Evolutionary conservation across 2,329 filamentous ascomycete species (phyloP).

Genomic region (Venturiaceae sp.): DNA sequence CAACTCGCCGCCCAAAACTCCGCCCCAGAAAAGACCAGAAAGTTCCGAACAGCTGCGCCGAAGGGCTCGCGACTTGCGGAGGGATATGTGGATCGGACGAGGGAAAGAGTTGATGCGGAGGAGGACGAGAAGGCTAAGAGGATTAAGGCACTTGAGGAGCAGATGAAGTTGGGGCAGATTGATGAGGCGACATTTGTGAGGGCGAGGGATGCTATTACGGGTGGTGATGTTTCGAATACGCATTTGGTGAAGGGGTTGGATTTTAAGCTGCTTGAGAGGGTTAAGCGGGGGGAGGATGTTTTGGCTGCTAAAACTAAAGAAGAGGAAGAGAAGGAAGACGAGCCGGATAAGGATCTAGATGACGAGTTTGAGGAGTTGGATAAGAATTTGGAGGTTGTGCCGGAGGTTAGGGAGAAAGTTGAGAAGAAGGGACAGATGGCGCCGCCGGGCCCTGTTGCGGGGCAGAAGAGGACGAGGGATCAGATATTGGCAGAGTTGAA

Average conservation of each 20-base stretch:
- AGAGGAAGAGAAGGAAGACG: slow-evolving; percentile 16
- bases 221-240: slow-evolving; percentile 69
- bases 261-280: slow-evolving; percentile 64
- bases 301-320: slow-evolving; percentile 26
- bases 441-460: slow-evolving; percentile 31
- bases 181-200: slow-evolving; percentile 70
- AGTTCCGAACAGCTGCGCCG: slow-evolving; percentile 67
- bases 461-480: slow-evolving; percentile 41
- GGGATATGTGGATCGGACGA: slow-evolving; percentile 78
- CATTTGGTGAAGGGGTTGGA: slow-evolving; percentile 91
- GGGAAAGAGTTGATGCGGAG: slow-evolving; percentile 44
- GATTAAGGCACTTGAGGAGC: slow-evolving; percentile 70
- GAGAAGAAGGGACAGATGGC: slow-evolving; percentile 46
- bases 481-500: slow-evolving; percentile 10
- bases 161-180: slow-evolving; percentile 75
- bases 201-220: slow-evolving; percentile 64
- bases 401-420: slow-evolving; percentile 45
- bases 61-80: slow-evolving; percentile 71
- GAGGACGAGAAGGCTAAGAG: slow-evolving; percentile 51
- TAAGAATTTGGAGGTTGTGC: slow-evolving; percentile 50
- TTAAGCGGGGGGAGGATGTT: slow-evolving; percentile 55
- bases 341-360: slow-evolving; percentile 24
- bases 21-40: slow-evolving; percentile 57
- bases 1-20: slow-evolving; percentile 69
- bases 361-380: slow-evolving; percentile 43